Conservation (phyloP, 768 basidiomycete genomes). For the Boletus eberwhitei region DNA sequence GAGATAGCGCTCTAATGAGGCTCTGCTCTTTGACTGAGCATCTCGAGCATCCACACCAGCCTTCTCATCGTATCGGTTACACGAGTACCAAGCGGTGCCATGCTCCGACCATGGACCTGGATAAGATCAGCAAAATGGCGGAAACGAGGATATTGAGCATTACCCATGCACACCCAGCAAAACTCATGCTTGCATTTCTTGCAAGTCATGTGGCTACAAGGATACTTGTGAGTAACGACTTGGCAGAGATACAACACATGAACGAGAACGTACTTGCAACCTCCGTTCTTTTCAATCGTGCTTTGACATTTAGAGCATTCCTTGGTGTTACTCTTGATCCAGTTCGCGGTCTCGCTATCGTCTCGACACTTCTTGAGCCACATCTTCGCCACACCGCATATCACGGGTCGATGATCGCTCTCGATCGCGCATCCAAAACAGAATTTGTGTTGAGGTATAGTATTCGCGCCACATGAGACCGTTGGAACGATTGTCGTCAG, state of each 20-base stretch:
- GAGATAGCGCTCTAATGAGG: constrained; percentile 91
- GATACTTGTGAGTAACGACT: constrained; percentile 9
- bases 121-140: constrained; percentile 9
- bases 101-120: constrained; percentile 95
- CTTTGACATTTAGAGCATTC: constrained; percentile 95
- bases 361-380: constrained; percentile 98
- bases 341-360: constrained; percentile 97
- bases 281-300: constrained; percentile 99
- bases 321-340: constrained; percentile 99
- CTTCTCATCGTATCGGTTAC: constrained; percentile 96
- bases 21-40: constrained; percentile 84
- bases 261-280: constrained; percentile 84
- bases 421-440: constrained; percentile 94
- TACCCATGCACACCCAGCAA: constrained; percentile 99
- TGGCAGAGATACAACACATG: constrained; percentile 71
- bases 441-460: constrained; percentile 64
- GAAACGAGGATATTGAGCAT: constrained; percentile 16
- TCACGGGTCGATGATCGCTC: constrained; percentile 86
- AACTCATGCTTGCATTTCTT: constrained; percentile 99
- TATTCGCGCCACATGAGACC: constrained; percentile 75
- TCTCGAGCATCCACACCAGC: constrained; percentile 84
- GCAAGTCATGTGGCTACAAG: constrained; percentile 94
- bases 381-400: constrained; percentile 84
- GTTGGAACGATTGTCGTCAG: constrained; percentile 82
- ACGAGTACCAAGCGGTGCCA: constrained; percentile 96